These are phyloP conservation scores for Thielaviopsis punctulata DNA, from an alignment of 2,329 filamentous ascomycete species.

Conservation along the genomic window DNA sequence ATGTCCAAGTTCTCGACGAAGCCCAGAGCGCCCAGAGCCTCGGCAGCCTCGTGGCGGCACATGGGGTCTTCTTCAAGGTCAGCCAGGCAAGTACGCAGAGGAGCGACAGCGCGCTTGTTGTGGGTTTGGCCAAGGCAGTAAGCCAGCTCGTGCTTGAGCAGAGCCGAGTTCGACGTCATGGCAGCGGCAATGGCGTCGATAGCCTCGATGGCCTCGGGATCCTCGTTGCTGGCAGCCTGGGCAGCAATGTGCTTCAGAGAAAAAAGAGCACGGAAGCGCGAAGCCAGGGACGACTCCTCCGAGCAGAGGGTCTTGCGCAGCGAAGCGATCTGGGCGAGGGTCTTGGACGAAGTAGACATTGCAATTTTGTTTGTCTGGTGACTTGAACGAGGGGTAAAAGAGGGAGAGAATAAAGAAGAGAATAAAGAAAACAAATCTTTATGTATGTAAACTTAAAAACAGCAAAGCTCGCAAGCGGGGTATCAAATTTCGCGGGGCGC, in stretches of 20 bases:
- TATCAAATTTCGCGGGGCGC: constrained; percentile 3
- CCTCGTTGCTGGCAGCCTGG: constrained; percentile 48
- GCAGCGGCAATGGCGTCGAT: constrained; percentile 75
- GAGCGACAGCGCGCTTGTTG: constrained; percentile 55
- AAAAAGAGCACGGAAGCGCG: constrained; percentile 91
- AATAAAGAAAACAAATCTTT: background rate
- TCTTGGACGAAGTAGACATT: constrained; percentile 9
- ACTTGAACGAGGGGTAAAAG: background rate
- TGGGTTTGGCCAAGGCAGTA: constrained; percentile 91
- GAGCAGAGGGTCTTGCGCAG: constrained; percentile 63
- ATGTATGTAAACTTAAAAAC: background rate
- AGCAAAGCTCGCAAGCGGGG: constrained; percentile 1
- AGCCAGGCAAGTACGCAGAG: constrained; percentile 55
- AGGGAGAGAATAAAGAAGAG: background rate
- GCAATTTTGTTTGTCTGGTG: background rate
- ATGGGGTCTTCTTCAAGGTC: constrained; percentile 77
- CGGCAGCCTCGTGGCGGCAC: constrained; percentile 91
- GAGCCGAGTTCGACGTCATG: constrained; percentile 67
- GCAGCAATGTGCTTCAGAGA: constrained; percentile 87
- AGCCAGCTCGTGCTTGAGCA: constrained; percentile 90
- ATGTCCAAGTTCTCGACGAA: constrained; percentile 57
- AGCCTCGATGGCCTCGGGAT: constrained; percentile 35
- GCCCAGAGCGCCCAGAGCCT: constrained; percentile 79
- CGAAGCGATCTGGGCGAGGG: constrained; percentile 33
- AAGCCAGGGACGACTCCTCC: constrained; percentile 65